Conservation (phyloP, 495 filamentous ascomycete genomes). For the Aspergillus steynii region DNA sequence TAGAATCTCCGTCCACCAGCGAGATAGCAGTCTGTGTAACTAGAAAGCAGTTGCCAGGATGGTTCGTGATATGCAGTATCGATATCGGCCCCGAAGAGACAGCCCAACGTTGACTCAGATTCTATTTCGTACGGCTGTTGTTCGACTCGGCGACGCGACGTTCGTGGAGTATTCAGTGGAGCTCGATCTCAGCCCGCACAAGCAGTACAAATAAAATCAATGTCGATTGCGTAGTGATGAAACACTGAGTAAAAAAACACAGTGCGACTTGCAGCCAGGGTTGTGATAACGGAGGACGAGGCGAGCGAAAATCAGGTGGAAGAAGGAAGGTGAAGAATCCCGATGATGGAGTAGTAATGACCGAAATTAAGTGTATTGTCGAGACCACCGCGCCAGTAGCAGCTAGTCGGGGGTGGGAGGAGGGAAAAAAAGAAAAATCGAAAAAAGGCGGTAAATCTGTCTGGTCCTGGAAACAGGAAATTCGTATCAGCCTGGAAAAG, state of each 20-base stretch:
- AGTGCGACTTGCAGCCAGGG: background rate
- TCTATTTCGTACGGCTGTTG: background rate
- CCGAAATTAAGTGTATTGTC: constrained; percentile 15
- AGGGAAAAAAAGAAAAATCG: constrained; percentile 1
- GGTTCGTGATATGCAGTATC: constrained; percentile 1
- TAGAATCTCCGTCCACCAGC: constrained; percentile 5
- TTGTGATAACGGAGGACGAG: constrained; percentile 11
- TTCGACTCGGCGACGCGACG: background rate
- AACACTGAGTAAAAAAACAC: background rate
- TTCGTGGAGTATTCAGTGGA: background rate
- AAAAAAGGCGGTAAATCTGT: constrained; percentile 11
- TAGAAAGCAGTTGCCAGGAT: background rate
- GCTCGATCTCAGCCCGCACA: background rate
- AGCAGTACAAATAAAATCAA: background rate
- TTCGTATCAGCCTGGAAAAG: constrained; percentile 13
- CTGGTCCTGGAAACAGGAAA: constrained; percentile 1
- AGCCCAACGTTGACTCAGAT: background rate
- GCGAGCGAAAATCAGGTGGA: constrained; percentile 15
- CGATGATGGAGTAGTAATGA: constrained; percentile 3
- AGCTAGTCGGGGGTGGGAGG: constrained; percentile 5
- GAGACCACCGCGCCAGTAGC: constrained; percentile 6
- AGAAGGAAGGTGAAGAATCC: constrained; percentile 3
- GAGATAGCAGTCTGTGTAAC: constrained; percentile 2
- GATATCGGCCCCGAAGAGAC: background rate
- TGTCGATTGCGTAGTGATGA: background rate